Conservation (phyloP, 2,329 filamentous ascomycete genomes). For the Aplosporella prunicola region DNA sequence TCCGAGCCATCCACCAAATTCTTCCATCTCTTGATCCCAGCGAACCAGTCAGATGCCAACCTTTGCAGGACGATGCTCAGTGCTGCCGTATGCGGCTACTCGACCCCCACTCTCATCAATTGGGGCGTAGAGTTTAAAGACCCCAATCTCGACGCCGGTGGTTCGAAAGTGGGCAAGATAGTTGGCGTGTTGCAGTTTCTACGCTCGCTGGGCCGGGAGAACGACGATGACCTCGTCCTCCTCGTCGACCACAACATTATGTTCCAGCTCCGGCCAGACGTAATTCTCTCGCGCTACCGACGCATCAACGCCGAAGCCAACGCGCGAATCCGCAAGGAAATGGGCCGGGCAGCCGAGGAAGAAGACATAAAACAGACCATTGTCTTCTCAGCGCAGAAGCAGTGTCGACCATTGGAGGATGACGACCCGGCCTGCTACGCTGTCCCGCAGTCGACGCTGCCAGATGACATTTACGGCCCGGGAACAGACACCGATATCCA, state of each 20-base stretch:
- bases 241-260: constrained; percentile 56
- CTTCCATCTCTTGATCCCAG: not conserved
- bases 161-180: constrained; percentile 38
- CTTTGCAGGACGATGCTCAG: constrained; percentile 47
- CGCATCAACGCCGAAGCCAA: constrained; percentile 45
- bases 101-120: constrained; percentile 45
- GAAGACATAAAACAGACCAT: constrained; percentile 40
- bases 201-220: constrained; percentile 35
- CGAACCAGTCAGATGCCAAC: not conserved
- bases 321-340: constrained; percentile 30
- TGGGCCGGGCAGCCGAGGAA: not conserved
- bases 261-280: constrained; percentile 54
- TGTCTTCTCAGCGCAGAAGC: constrained; percentile 47
- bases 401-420: constrained; percentile 36
- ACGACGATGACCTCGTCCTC: constrained; percentile 52
- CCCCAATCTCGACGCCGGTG: constrained; percentile 5
- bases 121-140: constrained; percentile 26
- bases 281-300: constrained; percentile 55
- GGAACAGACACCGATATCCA: constrained; percentile 28
- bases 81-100: constrained; percentile 48
- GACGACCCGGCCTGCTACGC: constrained; percentile 42
- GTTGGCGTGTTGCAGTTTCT: constrained; percentile 40
- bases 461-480: constrained; percentile 39
- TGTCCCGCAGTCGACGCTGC: constrained; percentile 43
- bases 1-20: not conserved